phyloP scores from a whole-genome alignment of 345 rosid species.

The Punica granatum region DNA sequence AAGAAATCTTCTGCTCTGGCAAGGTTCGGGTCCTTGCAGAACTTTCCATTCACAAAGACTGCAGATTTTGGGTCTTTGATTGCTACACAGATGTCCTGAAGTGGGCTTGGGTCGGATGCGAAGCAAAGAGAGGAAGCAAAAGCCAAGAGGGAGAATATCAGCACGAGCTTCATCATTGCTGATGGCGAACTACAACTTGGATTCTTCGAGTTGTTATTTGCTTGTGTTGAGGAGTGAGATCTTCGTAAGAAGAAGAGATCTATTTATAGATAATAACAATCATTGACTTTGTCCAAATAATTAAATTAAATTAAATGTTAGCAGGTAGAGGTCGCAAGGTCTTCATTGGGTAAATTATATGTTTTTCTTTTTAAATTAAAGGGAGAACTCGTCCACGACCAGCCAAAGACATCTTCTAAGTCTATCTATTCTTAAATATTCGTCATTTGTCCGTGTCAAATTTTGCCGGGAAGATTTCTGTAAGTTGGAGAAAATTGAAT shows the following conservation, averaged over 20 bases:
- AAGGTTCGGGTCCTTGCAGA: slow-evolving; percentile 15
- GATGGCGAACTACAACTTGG: not conserved
- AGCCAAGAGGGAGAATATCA: slow-evolving; percentile 10
- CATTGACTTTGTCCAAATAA: not conserved
- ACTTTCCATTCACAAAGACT: slow-evolving; percentile 16
- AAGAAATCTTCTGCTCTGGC: slow-evolving; percentile 21
- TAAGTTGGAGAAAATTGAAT: not conserved
- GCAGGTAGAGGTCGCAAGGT: not conserved
- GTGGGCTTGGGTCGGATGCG: slow-evolving; percentile 21
- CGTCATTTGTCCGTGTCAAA: not conserved
- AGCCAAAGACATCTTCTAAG: not conserved
- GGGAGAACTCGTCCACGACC: not conserved
- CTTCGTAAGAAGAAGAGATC: not conserved
- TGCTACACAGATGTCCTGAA: slow-evolving; percentile 27
- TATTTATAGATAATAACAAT: not conserved
- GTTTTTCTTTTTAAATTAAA: not conserved
- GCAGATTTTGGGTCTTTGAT: slow-evolving; percentile 8
- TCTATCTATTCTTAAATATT: not conserved
- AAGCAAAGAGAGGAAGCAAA: slow-evolving; percentile 1
- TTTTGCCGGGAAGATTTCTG: not conserved
- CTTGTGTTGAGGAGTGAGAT: not conserved
- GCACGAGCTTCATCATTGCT: slow-evolving; percentile 8
- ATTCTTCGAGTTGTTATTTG: not conserved
- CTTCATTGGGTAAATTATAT: not conserved
- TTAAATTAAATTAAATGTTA: no score